phyloP scores from a whole-genome alignment of 2,329 filamentous ascomycete species.

The Microsporum ferrugineum region DNA sequence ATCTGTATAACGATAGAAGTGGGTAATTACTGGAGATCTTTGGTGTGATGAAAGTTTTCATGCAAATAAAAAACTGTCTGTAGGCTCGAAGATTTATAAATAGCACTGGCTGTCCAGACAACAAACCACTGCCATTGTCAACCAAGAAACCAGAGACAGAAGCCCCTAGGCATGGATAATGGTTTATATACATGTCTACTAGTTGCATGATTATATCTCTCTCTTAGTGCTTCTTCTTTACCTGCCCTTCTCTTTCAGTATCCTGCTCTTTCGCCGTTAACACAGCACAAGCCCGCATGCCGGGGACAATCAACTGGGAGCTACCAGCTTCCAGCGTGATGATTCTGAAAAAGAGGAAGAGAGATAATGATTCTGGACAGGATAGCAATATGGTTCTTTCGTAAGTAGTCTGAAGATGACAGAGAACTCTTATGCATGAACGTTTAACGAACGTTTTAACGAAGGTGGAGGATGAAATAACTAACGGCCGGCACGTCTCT shows the following conservation, averaged over 20 bases:
- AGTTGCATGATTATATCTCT: not conserved
- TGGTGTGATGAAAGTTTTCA: too few relatives aligned
- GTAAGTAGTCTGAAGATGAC: not conserved
- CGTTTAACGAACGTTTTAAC: not conserved
- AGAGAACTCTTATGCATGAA: not conserved
- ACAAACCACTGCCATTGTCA: not conserved
- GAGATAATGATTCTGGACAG: not conserved
- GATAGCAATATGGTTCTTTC: not conserved
- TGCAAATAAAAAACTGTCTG: not conserved
- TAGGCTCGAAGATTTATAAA: not conserved
- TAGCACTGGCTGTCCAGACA: not conserved
- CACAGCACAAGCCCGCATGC: not conserved
- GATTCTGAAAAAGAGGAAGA: constrained; percentile 3
- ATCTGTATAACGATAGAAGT: too few relatives aligned
- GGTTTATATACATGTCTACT: not conserved
- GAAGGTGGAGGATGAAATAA: not conserved
- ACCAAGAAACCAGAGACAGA: not conserved
- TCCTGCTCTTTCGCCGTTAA: not conserved
- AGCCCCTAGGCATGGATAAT: not conserved
- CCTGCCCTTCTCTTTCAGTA: not conserved
- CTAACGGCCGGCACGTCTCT: not conserved
- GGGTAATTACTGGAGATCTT: too few relatives aligned
- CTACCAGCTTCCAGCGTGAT: not conserved
- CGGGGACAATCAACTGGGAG: not conserved
- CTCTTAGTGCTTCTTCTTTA: not conserved